Evolutionary conservation across 139 green algal genomes (phyloP), one percentile per base, ranked within the genome.

Genomic region (Mesotaenium endlicherianum): DNA sequence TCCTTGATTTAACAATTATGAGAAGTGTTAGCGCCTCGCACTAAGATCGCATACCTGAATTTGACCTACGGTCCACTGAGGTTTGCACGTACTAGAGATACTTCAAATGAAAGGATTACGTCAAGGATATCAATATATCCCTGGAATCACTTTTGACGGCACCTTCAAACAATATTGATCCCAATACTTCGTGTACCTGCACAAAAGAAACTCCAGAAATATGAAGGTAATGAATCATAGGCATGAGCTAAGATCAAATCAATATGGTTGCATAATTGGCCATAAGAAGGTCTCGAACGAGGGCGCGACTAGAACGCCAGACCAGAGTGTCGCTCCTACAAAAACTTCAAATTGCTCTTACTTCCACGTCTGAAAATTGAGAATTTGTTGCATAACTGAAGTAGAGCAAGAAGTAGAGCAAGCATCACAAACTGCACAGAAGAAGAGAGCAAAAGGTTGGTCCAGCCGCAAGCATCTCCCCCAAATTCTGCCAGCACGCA

Each of bases 131-230:
- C 44, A 93, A 40, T 87, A 94, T 5, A 94, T 57, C 53, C 84
- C 86, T 5, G 92, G 92, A 30, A 94, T 76, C 50, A 95, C 86
- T 44, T 87, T 91, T 82, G 91, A 94, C 1, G 89, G 90, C 55
- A 95, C 92, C 26, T 81, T 20, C 39, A 86, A 67, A 53, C 85
- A 87, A 82, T 95, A 95, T 68, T 90, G 44, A 36, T 92, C 59
- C 92, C 92, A 95, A 77, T 88, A 90, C 60, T 87, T 88, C 43
- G 90, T 90, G 64, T 95, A 84, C 77, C 77, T 84, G 77, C 11
- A 50, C 34, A 38, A 36, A 68, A 2, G 17, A 11, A n/a, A 26
- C 1, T 39, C 11, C 0, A 8, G 14, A 0, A 30, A 26, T n/a
- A 31, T 20, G 57, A 68, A 5, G 57, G 57, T 34, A 17, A 26